Conservation (phyloP, 169 alveolate genomes). For the Amoebophrya sp. region DNA sequence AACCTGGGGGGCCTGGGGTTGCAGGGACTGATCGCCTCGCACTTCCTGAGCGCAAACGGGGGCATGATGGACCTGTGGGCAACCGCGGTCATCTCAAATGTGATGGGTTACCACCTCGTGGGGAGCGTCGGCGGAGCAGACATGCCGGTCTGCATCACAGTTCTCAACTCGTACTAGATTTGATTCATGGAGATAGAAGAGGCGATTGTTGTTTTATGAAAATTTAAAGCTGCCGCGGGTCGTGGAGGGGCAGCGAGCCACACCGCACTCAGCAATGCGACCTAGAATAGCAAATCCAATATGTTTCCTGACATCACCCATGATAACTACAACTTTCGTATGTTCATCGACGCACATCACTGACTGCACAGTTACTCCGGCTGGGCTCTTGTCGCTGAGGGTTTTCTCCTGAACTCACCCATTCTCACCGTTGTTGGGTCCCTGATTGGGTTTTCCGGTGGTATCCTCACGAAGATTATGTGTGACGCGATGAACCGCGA, state of each 20-base stretch:
- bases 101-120: slow-evolving; percentile 30
- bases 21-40: too few species aligned
- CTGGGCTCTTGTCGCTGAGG: slow-evolving; percentile 64
- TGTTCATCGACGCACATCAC: too few species aligned
- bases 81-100: slow-evolving; percentile 16
- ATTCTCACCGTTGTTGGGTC: slow-evolving; percentile 65
- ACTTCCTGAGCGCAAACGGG: not conserved
- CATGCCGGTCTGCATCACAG: slow-evolving; percentile 69
- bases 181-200: too few species aligned
- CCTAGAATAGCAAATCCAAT: too few species aligned
- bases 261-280: too few species aligned
- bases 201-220: too few species aligned
- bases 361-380: slow-evolving; percentile 53
- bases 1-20: slow-evolving; percentile 15
- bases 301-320: too few species aligned
- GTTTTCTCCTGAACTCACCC: slow-evolving; percentile 51
- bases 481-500: slow-evolving; percentile 78
- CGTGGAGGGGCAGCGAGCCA: too few species aligned
- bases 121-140: slow-evolving; percentile 31
- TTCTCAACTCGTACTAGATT: slow-evolving; percentile 58
- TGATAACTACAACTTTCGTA: too few species aligned
- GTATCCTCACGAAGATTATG: slow-evolving; percentile 75
- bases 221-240: too few species aligned
- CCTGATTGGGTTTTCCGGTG: slow-evolving; percentile 75
- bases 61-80: slow-evolving; percentile 20